Evolutionary conservation across 805 yeast species (phyloP), one percentile per base, ranked within the genome.

Genomic region (Suhomyces kilbournensis): DNA sequence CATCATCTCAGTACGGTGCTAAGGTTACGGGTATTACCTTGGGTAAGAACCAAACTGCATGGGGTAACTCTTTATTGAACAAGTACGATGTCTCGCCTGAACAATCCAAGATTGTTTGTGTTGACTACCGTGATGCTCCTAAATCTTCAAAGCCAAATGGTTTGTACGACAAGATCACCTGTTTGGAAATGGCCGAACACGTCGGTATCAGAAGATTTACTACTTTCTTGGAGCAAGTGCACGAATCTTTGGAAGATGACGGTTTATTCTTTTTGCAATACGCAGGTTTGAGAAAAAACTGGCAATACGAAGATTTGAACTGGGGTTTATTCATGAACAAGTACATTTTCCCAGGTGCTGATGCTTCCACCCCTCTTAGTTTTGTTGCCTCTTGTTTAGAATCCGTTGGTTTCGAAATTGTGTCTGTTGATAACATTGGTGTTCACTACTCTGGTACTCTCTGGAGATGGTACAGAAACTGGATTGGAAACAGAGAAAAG

Each of bases 311-410:
- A 76, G 97, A 90, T 71, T 80, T 90, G 65, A 78, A 84, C 71
- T 90, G 97, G 97, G 97, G 97, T 63, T 78, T 91, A 68, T 90
- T 90, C 74, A 91, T 90, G 97, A 90, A 91, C 83, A 90, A 89
- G 78, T 90, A 89, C 74, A 86, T 90, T 68, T 90, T 90, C 90
- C 97, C 97, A 44, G 97, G 97, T 73, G 97, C 97, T 49, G 97
- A 90, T 75, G 97, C 97, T 46, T 89, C 96, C 6, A 91, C 97
- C 52, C 97, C 97, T 38, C 80, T 91, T 61, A 90, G 90, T 54
- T 91, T 88, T 65, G 93, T 90, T 57, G 77, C 85, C 55, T 81
- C 86, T 56, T 76, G 81, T 56, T 81, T 90, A 67, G 97, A 90
- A 76, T 85, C 83, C 39, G 83, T 86, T 53, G 96, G 96, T 2